Evolutionary conservation across 108 stramenopile genomes (phyloP).

Genomic region (Poteriospumella lacustris): DNA sequence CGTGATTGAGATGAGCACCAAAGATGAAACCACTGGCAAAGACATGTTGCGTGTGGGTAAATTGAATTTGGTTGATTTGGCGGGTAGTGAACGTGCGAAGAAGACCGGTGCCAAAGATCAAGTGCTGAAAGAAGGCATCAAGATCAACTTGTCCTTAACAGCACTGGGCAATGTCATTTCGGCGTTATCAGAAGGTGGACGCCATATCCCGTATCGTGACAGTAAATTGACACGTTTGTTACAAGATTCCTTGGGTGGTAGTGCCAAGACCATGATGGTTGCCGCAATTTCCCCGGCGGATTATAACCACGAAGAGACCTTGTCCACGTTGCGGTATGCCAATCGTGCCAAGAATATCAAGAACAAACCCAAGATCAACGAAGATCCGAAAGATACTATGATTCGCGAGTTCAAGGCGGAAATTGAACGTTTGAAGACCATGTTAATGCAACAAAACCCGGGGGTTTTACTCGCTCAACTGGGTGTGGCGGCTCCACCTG

Average conservation of each 20-base stretch:
- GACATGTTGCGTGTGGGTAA: constrained; percentile 56
- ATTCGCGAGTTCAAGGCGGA: constrained; percentile 61
- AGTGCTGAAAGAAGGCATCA: constrained; percentile 58
- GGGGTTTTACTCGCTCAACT: no score
- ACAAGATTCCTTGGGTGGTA: constrained; percentile 58
- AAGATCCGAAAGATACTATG: constrained; percentile 60
- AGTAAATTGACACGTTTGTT: constrained; percentile 57
- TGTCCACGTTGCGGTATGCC: constrained; percentile 62
- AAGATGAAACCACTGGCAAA: constrained; percentile 39
- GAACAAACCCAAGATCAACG: constrained; percentile 62
- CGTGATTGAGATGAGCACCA: constrained; percentile 47
- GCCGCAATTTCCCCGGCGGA: constrained; percentile 63
- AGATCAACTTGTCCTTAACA: constrained; percentile 82
- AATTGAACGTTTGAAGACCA: constrained; percentile 64
- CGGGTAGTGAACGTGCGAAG: constrained; percentile 55
- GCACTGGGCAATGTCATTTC: constrained; percentile 84
- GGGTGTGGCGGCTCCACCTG: no score
- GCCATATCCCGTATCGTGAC: constrained; percentile 64
- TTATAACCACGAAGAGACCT: constrained; percentile 65
- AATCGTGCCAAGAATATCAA: constrained; percentile 63
- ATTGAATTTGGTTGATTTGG: constrained; percentile 62
- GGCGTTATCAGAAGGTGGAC: constrained; percentile 54
- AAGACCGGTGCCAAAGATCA: constrained; percentile 61
- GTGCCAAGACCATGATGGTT: constrained; percentile 68
- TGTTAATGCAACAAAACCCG: background rate